Conservation (phyloP, 768 basidiomycete species). For the Mycena maculata region DNA sequence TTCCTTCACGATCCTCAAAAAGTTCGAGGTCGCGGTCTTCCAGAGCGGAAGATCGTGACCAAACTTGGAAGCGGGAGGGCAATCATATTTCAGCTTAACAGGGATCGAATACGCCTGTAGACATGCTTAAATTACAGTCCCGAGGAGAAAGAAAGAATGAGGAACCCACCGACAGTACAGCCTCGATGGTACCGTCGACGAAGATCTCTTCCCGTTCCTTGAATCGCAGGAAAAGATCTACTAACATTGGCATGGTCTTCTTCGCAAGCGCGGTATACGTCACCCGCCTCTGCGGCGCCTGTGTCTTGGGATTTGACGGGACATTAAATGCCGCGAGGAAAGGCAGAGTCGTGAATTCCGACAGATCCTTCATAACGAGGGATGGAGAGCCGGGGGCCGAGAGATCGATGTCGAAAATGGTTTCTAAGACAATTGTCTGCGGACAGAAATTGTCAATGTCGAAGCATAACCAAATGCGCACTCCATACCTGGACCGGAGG, state of each 20-base stretch:
- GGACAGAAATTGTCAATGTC: background rate
- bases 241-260: slow-evolving; percentile 85
- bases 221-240: slow-evolving; percentile 80
- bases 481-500: slow-evolving; percentile 78
- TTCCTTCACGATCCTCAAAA: slow-evolving; percentile 79
- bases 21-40: slow-evolving; percentile 92
- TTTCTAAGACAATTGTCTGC: slow-evolving; percentile 79
- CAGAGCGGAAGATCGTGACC: slow-evolving; percentile 90
- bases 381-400: slow-evolving; percentile 72
- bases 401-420: slow-evolving; percentile 76
- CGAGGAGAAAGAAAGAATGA: background rate
- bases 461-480: slow-evolving; percentile 17
- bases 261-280: slow-evolving; percentile 94
- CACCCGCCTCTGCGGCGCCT: slow-evolving; percentile 69
- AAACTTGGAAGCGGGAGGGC: slow-evolving; percentile 88
- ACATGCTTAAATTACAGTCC: slow-evolving; percentile 5
- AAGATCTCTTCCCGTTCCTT: slow-evolving; percentile 73
- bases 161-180: slow-evolving; percentile 75
- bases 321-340: slow-evolving; percentile 85
- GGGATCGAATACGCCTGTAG: slow-evolving; percentile 87
- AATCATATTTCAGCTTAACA: slow-evolving; percentile 94
- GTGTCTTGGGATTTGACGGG: slow-evolving; percentile 53
- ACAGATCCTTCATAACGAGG: slow-evolving; percentile 82
- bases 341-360: slow-evolving; percentile 88
- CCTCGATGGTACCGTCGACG: slow-evolving; percentile 85